These are phyloP conservation scores for Colletotrichum lindemuthianum DNA, from an alignment of 2,329 filamentous ascomycete species.

Conservation along the genomic window DNA sequence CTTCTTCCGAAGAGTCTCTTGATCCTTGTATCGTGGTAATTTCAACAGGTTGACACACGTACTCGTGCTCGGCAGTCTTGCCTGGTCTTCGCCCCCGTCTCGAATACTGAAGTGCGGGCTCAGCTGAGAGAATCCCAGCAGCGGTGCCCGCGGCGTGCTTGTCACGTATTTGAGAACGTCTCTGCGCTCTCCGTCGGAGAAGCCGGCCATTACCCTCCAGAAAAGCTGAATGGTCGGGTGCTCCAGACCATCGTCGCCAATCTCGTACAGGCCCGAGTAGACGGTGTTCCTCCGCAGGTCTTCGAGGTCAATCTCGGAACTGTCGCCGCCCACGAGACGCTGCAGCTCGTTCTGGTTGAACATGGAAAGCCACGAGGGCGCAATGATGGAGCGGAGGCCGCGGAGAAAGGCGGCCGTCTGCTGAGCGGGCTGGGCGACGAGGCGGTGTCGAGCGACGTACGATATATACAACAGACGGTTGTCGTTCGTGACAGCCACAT, in stretches of 20 bases:
- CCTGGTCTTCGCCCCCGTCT: slow-evolving; percentile 80
- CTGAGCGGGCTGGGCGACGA: slow-evolving; percentile 80
- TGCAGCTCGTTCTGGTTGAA: slow-evolving; percentile 97
- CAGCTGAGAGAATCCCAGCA: slow-evolving; percentile 88
- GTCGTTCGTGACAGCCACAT: slow-evolving; percentile 85
- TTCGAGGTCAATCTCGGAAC: slow-evolving; percentile 84
- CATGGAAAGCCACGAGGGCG: slow-evolving; percentile 95
- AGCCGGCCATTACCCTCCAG: slow-evolving; percentile 85
- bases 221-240: slow-evolving; percentile 88
- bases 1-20: slow-evolving; percentile 76
- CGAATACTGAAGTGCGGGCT: slow-evolving; percentile 90
- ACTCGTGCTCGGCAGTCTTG: slow-evolving; percentile 87
- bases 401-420: slow-evolving; percentile 90
- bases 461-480: slow-evolving; percentile 96
- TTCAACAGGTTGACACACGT: slow-evolving; percentile 97
- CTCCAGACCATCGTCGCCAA: slow-evolving; percentile 89
- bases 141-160: slow-evolving; percentile 87
- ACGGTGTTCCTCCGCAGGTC: slow-evolving; percentile 86
- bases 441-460: slow-evolving; percentile 86
- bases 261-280: slow-evolving; percentile 87
- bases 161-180: slow-evolving; percentile 97
- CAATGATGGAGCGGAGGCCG: slow-evolving; percentile 87
- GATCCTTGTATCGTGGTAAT: slow-evolving; percentile 81
- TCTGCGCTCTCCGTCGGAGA: slow-evolving; percentile 80
- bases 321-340: slow-evolving; percentile 89